A percentile compares a stretch with the other conserved stretches of the same genome.
Evolutionary conservation across 768 basidiomycete genomes (phyloP).

Genomic region (Pisolithus tinctorius): DNA sequence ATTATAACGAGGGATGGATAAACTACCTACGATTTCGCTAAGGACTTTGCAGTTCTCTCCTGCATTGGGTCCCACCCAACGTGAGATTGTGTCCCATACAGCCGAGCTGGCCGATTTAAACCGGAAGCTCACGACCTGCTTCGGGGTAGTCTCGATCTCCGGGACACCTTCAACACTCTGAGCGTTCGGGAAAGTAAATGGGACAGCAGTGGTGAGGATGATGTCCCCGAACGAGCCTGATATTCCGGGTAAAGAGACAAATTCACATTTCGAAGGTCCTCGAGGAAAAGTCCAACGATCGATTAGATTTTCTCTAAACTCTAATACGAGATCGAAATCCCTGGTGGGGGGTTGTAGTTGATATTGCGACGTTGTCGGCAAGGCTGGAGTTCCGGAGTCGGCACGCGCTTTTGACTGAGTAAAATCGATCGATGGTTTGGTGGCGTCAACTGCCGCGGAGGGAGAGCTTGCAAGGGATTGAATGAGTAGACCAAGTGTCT

Average conservation of each 20-base stretch:
- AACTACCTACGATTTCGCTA: slow-evolving; percentile 35
- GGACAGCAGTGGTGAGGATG: slow-evolving; percentile 39
- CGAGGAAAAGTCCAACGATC: slow-evolving; percentile 70
- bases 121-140: slow-evolving; percentile 39
- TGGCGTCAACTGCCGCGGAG: slow-evolving; percentile 1
- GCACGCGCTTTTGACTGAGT: slow-evolving; percentile 6
- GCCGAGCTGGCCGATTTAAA: slow-evolving; percentile 41
- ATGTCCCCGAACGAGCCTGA: slow-evolving; percentile 23
- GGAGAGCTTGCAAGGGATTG: slow-evolving; percentile 47
- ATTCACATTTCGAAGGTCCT: slow-evolving; percentile 46
- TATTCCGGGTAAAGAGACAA: slow-evolving; percentile 15
- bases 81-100: slow-evolving; percentile 52
- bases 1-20: background rate
- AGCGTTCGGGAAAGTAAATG: slow-evolving; percentile 29
- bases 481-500: slow-evolving; percentile 67
- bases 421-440: slow-evolving; percentile 5
- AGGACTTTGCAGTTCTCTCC: slow-evolving; percentile 42
- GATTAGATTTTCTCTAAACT: slow-evolving; percentile 55
- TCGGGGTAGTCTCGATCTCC: slow-evolving; percentile 6
- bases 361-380: slow-evolving; percentile 14
- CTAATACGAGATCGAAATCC: slow-evolving; percentile 68
- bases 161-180: slow-evolving; percentile 6
- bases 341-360: slow-evolving; percentile 32
- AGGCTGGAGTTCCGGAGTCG: slow-evolving; percentile 9
- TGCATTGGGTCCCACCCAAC: slow-evolving; percentile 57